Evolutionary conservation across 169 alveolate genomes (phyloP), one percentile per base, ranked within the genome.

Genomic region (Plasmodium malariae): DNA sequence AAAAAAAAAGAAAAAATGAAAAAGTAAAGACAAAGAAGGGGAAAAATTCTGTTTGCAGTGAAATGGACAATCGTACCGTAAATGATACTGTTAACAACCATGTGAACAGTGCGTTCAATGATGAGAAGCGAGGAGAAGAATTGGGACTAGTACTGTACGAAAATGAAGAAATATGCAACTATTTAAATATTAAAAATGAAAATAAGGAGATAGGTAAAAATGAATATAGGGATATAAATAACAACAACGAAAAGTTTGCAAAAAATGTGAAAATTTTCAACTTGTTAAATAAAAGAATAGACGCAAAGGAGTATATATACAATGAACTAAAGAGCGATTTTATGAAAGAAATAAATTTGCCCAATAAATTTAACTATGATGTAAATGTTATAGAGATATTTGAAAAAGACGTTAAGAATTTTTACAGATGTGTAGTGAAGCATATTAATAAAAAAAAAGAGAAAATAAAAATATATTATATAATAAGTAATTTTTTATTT

Each of bases 291-390:
- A 83, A 83, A 5, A 36, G 45, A 28, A 73, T 83, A 3, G 62
- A 57, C 21, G 67, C 91, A 24, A 74, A 83, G 12, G 91, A 83
- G 12, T 83, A 83, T 26, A 83, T 83, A 3, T 83, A 83, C 60
- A 83, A 83, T 26, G 91, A 83, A 83, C 32, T 83, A 37, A 83
- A 83, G 17, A 45, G 60, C 0, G 91, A 83, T 71, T 83, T 83
- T 59, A 83, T 83, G 91, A 83, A 83, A 21, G 85, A 83, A 83
- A 83, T 83, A 37, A 83, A 83, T 43, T 59, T 83, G 4, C 91
- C 91, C 0, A 83, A 83, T 40, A 83, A 83, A 51, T 83, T 30
- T 40, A 83, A 55, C 45, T 83, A 83, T 30, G 91, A 83, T 5
- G 86, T 83, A 28, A 65, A 83, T 83, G 72, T 72, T 36, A 19